Evolutionary conservation across 1,139 yeast genomes (phyloP).

Genomic region (Lizanozyma gosingica): DNA sequence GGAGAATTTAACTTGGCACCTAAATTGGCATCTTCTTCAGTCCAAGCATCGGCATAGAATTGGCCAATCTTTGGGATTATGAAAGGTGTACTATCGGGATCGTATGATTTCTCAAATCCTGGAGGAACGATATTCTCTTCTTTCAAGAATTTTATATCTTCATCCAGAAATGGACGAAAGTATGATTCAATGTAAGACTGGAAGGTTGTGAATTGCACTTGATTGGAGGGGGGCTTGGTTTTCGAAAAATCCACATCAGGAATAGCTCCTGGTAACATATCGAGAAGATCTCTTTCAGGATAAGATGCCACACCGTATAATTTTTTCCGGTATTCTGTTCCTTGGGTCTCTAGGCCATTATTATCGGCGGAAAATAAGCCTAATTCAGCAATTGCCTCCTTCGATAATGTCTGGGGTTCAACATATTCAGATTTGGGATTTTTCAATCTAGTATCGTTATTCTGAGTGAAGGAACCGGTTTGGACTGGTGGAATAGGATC

Average conservation of each 20-base stretch:
- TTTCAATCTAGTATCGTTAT: constrained; percentile 52
- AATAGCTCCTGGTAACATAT: constrained; percentile 75
- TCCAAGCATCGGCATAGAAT: constrained; percentile 76
- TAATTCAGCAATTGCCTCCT: constrained; percentile 52
- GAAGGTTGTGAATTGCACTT: constrained; percentile 86
- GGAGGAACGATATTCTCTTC: constrained; percentile 52
- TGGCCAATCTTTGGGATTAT: constrained; percentile 81
- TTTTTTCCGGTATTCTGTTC: constrained; percentile 63
- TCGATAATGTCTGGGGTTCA: constrained; percentile 60
- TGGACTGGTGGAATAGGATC: constrained; percentile 38
- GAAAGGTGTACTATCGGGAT: constrained; percentile 59
- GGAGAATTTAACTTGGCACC: constrained; percentile 33
- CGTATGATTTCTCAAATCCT: constrained; percentile 42
- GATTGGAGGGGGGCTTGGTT: constrained; percentile 75
- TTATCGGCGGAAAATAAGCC: constrained; percentile 54
- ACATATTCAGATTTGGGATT: constrained; percentile 79
- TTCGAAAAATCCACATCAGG: constrained; percentile 84
- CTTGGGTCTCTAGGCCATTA: constrained; percentile 46
- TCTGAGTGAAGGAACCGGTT: constrained; percentile 37
- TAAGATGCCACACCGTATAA: constrained; percentile 86
- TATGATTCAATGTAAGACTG: constrained; percentile 79
- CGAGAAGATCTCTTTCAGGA: constrained; percentile 70
- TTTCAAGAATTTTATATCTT: constrained; percentile 67
- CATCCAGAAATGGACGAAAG: constrained; percentile 68
- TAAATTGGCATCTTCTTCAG: constrained; percentile 60